phyloP scores from a whole-genome alignment of 192 early-diverging fungal species.

The Diversispora epigaea region DNA sequence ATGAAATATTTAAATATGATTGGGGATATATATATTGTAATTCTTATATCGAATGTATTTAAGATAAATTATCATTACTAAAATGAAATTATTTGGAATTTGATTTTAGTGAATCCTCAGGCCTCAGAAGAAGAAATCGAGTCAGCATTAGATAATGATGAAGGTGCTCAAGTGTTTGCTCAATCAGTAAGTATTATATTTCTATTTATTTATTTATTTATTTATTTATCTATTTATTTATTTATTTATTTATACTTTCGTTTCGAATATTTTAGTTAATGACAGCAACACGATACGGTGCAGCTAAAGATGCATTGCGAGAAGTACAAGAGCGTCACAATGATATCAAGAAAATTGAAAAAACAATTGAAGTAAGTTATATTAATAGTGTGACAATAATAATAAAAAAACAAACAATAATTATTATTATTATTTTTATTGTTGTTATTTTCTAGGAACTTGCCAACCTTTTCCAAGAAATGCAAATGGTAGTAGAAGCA shows the following conservation, averaged over 20 bases:
- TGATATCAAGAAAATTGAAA: constrained; percentile 87
- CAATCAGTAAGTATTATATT: constrained; percentile 57
- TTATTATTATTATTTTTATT: not conserved
- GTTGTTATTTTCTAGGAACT: constrained; percentile 17
- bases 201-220: not conserved
- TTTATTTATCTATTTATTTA: not conserved
- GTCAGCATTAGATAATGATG: constrained; percentile 69
- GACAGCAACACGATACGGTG: constrained; percentile 64
- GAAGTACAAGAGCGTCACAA: constrained; percentile 85
- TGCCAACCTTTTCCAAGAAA: constrained; percentile 30
- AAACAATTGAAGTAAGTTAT: constrained; percentile 70
- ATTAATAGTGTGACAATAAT: not conserved
- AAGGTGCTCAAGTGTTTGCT: constrained; percentile 75
- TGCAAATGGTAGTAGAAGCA: constrained; percentile 24
- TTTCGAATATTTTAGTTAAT: constrained; percentile 51
- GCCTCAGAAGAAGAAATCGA: constrained; percentile 76
- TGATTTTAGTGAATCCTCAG: constrained; percentile 71
- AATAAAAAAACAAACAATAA: not conserved
- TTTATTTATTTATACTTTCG: not conserved
- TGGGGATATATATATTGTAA: not conserved
- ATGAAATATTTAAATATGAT: not conserved
- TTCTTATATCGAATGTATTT: not conserved
- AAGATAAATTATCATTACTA: not conserved
- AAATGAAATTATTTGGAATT: constrained; percentile 6
- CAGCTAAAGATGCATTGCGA: constrained; percentile 69